Evolutionary conservation across 1,284 basidiomycete genomes (phyloP).

Genomic region (Acaromyces ingoldii): DNA sequence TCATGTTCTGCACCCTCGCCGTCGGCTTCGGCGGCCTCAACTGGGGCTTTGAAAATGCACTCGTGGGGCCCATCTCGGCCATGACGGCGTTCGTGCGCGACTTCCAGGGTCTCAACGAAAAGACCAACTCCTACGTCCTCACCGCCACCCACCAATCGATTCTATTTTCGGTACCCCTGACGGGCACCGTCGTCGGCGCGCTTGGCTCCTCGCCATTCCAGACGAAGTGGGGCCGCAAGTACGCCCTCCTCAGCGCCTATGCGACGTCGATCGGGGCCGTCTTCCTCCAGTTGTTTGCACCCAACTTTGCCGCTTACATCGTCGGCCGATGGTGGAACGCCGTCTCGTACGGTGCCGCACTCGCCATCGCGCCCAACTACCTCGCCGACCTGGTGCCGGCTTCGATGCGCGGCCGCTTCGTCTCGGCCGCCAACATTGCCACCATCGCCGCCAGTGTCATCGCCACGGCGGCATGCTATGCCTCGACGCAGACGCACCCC

Average conservation of each 20-base stretch:
- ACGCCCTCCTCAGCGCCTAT: conserved; percentile 30
- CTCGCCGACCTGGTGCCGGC: conserved; percentile 34
- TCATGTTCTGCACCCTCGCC: conserved; percentile 4
- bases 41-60: conserved; percentile 24
- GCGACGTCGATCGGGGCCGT: conserved; percentile 30
- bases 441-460: conserved; percentile 31
- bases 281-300: conserved; percentile 35
- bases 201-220: conserved; percentile 25
- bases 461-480: conserved; percentile 29
- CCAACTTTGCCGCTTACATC: conserved; percentile 35
- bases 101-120: conserved; percentile 28
- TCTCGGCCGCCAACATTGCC: conserved; percentile 29
- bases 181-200: conserved; percentile 34
- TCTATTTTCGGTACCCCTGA: conserved; percentile 35
- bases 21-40: conserved; percentile 3
- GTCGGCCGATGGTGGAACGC: conserved; percentile 36
- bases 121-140: conserved; percentile 27
- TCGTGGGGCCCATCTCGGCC: conserved; percentile 35
- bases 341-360: conserved; percentile 29
- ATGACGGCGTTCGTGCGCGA: conserved; percentile 31
- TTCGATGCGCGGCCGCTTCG: conserved; percentile 30
- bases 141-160: conserved; percentile 33
- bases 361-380: conserved; percentile 33
- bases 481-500: conserved; percentile 16
- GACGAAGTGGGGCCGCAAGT: conserved; percentile 29